Evolutionary conservation across 1,284 basidiomycete species (phyloP).

Genomic region (Rhodotorula sp.): DNA sequence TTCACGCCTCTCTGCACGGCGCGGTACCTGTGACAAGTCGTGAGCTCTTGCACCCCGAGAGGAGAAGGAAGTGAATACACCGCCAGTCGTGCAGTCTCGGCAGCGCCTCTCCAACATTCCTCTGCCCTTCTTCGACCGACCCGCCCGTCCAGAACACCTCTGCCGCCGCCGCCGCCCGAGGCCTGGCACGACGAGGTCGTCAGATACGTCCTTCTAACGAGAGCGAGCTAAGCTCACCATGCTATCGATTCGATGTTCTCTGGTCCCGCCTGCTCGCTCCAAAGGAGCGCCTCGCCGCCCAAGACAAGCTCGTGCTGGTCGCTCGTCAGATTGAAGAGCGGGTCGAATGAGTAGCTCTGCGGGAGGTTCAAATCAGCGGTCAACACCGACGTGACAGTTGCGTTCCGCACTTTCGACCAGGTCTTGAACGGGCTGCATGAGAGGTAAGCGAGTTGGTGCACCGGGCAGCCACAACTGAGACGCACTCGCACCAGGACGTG

Average conservation of each 20-base stretch:
- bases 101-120: slow-evolving; percentile 63
- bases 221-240: slow-evolving; percentile 53
- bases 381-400: slow-evolving; percentile 10
- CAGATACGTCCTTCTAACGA: neutral
- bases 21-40: slow-evolving; percentile 48
- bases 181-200: slow-evolving; percentile 47
- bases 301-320: slow-evolving; percentile 56
- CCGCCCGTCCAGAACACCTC: slow-evolving; percentile 80
- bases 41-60: neutral
- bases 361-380: slow-evolving; percentile 24
- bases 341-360: slow-evolving; percentile 70
- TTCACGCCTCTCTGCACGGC: slow-evolving; percentile 66
- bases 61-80: slow-evolving; percentile 46
- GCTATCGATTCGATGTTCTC: slow-evolving; percentile 67
- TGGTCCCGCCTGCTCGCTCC: slow-evolving; percentile 73
- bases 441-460: too few relatives aligned
- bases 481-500: slow-evolving; percentile 61
- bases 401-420: slow-evolving; percentile 62
- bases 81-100: slow-evolving; percentile 71
- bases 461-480: too few relatives aligned
- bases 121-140: slow-evolving; percentile 49
- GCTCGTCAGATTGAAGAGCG: slow-evolving; percentile 59
- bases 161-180: slow-evolving; percentile 71
- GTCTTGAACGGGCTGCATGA: slow-evolving; percentile 65
- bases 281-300: slow-evolving; percentile 72